Percentiles rank a stretch among this genome's conserved stretches.
These are phyloP conservation scores for Yamadazyma aaseri DNA, from an alignment of 1,139 yeast genomes.

Conservation along the genomic window DNA sequence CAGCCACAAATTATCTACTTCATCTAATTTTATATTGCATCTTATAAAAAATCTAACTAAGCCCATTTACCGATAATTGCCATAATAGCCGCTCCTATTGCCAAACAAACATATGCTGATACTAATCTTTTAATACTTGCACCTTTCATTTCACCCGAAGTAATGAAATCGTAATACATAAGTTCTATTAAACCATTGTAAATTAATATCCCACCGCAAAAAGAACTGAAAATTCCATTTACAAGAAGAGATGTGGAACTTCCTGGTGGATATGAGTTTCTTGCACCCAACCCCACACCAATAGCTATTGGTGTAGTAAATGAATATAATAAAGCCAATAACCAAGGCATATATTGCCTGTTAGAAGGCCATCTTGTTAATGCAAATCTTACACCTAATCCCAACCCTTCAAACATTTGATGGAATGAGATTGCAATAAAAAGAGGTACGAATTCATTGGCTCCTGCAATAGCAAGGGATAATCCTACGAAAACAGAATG, in stretches of 20 bases:
- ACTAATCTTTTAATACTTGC: slow-evolving; percentile 1
- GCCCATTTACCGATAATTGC: slow-evolving; percentile 47
- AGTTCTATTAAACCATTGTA: slow-evolving; percentile 41
- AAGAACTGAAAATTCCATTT: slow-evolving; percentile 36
- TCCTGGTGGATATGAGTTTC: slow-evolving; percentile 33
- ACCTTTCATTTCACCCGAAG: slow-evolving; percentile 2
- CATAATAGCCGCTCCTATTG: slow-evolving; percentile 20
- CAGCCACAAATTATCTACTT: too few species aligned
- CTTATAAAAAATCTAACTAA: too few species aligned
- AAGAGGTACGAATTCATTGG: slow-evolving; percentile 33
- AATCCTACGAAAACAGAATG: slow-evolving; percentile 44
- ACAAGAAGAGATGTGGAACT: slow-evolving; percentile 33
- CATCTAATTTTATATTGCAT: too few species aligned
- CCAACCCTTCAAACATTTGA: slow-evolving; percentile 42
- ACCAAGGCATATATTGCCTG: slow-evolving; percentile 33
- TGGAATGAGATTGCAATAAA: slow-evolving; percentile 39
- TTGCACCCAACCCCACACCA: slow-evolving; percentile 37
- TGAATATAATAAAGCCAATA: slow-evolving; percentile 29
- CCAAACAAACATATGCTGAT: slow-evolving; percentile 3
- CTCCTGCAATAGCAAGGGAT: slow-evolving; percentile 38
- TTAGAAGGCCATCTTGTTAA: slow-evolving; percentile 34
- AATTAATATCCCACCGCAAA: slow-evolving; percentile 40
- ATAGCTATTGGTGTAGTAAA: slow-evolving; percentile 37
- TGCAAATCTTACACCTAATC: slow-evolving; percentile 41
- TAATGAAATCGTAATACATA: slow-evolving; percentile 32